Conservation (phyloP, 768 basidiomycete genomes). For the Termitomyces sp. region DNA sequence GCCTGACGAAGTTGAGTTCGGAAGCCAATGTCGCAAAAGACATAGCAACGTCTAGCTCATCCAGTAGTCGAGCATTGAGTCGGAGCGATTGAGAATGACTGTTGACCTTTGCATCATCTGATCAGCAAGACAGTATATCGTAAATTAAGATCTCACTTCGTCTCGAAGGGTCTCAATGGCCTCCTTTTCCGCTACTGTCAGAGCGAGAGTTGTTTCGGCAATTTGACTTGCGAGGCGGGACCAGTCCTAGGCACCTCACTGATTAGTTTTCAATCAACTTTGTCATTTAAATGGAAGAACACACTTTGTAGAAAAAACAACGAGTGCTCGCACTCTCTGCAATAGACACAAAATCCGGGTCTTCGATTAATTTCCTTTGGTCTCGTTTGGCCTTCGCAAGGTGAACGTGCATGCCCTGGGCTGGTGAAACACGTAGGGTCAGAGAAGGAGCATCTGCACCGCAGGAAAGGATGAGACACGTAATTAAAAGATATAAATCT, state of each 20-base stretch:
- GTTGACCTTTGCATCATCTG: slow-evolving; percentile 54
- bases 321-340: slow-evolving; percentile 64
- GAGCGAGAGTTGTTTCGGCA: slow-evolving; percentile 47
- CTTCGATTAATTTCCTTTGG: slow-evolving; percentile 40
- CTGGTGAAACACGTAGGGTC: slow-evolving; percentile 64
- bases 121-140: neutral
- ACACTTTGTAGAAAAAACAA: slow-evolving; percentile 64
- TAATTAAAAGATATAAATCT: neutral
- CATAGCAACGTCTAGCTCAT: slow-evolving; percentile 83
- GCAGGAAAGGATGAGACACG: neutral
- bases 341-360: slow-evolving; percentile 52
- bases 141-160: slow-evolving; percentile 42
- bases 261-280: neutral
- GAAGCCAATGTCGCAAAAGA: slow-evolving; percentile 78
- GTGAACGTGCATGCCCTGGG: slow-evolving; percentile 75
- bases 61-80: slow-evolving; percentile 72
- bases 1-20: slow-evolving; percentile 75
- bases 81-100: slow-evolving; percentile 53
- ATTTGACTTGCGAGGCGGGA: slow-evolving; percentile 69
- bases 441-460: slow-evolving; percentile 66
- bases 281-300: slow-evolving; percentile 6
- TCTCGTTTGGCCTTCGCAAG: slow-evolving; percentile 64
- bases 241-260: slow-evolving; percentile 55
- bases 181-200: slow-evolving; percentile 61
- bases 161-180: slow-evolving; percentile 68